Conservation (phyloP, 2,329 filamentous ascomycete species). For the Xylariaceae sp. region DNA sequence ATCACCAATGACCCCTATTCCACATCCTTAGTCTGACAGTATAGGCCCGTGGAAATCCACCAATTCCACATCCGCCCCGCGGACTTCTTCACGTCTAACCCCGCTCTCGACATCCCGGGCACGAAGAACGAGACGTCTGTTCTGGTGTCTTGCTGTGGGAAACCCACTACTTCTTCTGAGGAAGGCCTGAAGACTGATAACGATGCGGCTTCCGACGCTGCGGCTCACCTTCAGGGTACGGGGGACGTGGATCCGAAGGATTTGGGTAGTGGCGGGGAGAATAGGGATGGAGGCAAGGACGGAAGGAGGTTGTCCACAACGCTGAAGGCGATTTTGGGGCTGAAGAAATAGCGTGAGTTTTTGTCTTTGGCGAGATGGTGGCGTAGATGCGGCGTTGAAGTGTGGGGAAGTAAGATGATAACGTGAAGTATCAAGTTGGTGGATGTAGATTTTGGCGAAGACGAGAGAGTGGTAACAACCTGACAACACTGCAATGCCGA, state of each 20-base stretch:
- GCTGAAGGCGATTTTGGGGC: too few relatives aligned
- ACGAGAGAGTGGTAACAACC: too few relatives aligned
- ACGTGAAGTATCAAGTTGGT: too few relatives aligned
- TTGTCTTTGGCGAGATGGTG: too few relatives aligned
- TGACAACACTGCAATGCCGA: too few relatives aligned
- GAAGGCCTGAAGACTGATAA: slow-evolving; percentile 15
- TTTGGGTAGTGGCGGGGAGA: not conserved
- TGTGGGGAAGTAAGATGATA: too few relatives aligned
- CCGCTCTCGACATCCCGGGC: slow-evolving; percentile 44
- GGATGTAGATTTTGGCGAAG: too few relatives aligned
- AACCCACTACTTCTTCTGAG: slow-evolving; percentile 6
- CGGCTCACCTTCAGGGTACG: slow-evolving; percentile 34
- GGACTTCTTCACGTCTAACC: slow-evolving; percentile 48
- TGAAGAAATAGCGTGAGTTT: too few relatives aligned
- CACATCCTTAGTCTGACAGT: slow-evolving; percentile 4
- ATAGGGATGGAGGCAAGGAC: not conserved
- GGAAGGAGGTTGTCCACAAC: too few relatives aligned
- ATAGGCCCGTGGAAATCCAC: slow-evolving; percentile 47
- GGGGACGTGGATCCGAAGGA: slow-evolving; percentile 26
- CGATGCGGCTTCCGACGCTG: slow-evolving; percentile 30
- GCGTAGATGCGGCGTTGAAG: too few relatives aligned
- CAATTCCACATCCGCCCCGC: slow-evolving; percentile 44
- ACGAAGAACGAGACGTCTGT: slow-evolving; percentile 40
- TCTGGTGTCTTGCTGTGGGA: slow-evolving; percentile 33
- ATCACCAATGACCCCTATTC: not conserved